These are phyloP conservation scores for Talaromyces sp. DNA, from an alignment of 2,329 filamentous ascomycete genomes.

Conservation along the genomic window DNA sequence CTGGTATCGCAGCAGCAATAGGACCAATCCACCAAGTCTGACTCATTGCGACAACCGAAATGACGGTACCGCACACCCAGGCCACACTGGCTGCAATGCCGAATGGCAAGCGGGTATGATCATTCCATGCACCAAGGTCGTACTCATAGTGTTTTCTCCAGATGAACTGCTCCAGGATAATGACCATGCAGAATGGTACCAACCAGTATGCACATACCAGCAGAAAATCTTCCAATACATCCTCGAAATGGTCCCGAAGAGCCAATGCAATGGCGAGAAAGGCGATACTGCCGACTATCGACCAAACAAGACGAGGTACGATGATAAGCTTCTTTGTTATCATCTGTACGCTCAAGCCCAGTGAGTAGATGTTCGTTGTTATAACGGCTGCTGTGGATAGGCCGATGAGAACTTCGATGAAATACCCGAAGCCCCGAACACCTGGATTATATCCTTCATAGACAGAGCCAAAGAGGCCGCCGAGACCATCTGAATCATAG, in stretches of 20 bases:
- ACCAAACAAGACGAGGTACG: conserved; percentile 1
- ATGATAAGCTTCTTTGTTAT: neutral
- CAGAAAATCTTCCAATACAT: conserved; percentile 40
- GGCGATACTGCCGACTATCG: neutral
- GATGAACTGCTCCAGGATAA: conserved; percentile 36
- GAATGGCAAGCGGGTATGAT: conserved; percentile 31
- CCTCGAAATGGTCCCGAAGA: conserved; percentile 34
- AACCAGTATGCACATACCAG: conserved; percentile 42
- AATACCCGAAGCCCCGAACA: conserved; percentile 1
- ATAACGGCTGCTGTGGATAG: neutral
- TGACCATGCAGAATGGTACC: conserved; percentile 34
- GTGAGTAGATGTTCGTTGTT: neutral
- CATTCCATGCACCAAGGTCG: conserved; percentile 36
- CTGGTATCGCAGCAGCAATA: conserved; percentile 30
- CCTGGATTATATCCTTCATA: neutral
- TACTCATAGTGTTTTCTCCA: conserved; percentile 37
- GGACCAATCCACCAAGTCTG: conserved; percentile 32
- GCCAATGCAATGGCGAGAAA: conserved; percentile 30
- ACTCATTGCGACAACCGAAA: conserved; percentile 31
- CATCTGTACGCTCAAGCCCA: neutral
- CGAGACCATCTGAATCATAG: neutral
- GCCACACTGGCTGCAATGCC: conserved; percentile 33
- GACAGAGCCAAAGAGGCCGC: neutral
- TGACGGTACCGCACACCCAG: conserved; percentile 30
- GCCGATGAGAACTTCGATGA: neutral